Conservation (phyloP, 805 yeast genomes). For the Saccharomycopsis selenospora region DNA sequence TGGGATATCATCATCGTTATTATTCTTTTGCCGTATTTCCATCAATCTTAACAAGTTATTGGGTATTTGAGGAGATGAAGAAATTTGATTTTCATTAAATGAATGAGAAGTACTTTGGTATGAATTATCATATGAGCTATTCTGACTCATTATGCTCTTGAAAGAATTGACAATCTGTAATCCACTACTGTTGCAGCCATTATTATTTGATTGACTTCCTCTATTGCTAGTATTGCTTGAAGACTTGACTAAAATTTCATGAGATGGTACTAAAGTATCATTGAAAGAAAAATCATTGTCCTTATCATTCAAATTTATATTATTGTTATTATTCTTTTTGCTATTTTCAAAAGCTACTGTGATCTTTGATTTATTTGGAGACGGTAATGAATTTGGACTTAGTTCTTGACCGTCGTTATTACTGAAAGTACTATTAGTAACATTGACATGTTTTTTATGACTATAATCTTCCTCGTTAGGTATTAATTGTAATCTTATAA, state of each 20-base stretch:
- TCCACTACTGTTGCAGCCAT: background rate
- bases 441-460: too few species aligned
- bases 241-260: too few species aligned
- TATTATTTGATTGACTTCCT: background rate
- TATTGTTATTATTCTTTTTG: too few species aligned
- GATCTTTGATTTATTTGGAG: too few species aligned
- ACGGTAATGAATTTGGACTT: too few species aligned
- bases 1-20: constrained; percentile 14
- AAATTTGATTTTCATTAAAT: constrained; percentile 30
- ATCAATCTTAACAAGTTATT: constrained; percentile 48
- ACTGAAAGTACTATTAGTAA: too few species aligned
- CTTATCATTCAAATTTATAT: too few species aligned
- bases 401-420: too few species aligned
- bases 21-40: constrained; percentile 37
- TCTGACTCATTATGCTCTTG: constrained; percentile 23
- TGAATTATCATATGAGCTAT: constrained; percentile 17
- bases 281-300: constrained; percentile 13
- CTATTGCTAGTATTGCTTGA: too few species aligned
- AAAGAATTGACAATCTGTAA: constrained; percentile 8
- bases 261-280: too few species aligned
- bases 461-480: constrained; percentile 28
- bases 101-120: constrained; percentile 10
- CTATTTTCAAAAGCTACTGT: too few species aligned
- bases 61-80: constrained; percentile 67
- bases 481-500: constrained; percentile 49